phyloP scores from a whole-genome alignment of 176 grass and related monocot species.

The Aegilops sharonensis region DNA sequence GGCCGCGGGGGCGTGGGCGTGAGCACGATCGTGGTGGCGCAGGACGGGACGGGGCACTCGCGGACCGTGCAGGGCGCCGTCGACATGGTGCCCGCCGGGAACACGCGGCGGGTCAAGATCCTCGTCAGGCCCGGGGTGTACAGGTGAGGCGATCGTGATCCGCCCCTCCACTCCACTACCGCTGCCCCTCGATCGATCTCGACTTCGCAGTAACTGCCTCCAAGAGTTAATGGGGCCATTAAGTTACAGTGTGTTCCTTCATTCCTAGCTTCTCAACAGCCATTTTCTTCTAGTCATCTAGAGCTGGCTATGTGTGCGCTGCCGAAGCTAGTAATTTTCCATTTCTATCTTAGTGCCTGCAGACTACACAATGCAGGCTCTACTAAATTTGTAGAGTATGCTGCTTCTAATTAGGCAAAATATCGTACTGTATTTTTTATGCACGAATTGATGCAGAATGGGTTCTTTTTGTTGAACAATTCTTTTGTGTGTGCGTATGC shows the following conservation, averaged over 20 bases:
- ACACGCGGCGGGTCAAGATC: conserved; percentile 73
- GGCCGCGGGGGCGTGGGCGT: background rate
- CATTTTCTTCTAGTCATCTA: background rate
- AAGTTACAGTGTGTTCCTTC: background rate
- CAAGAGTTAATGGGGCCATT: conserved; percentile 30
- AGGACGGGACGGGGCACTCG: conserved; percentile 72
- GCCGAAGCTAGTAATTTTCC: background rate
- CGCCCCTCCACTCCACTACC: background rate
- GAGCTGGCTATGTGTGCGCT: background rate
- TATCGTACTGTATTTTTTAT: background rate
- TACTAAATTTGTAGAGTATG: background rate
- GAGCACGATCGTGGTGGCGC: conserved; percentile 65
- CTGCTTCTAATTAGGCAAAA: background rate
- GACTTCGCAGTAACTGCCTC: conserved; percentile 13
- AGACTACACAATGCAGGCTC: background rate
- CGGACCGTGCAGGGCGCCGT: conserved; percentile 89
- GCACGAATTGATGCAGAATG: background rate
- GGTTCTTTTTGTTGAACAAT: background rate
- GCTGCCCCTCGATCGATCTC: background rate
- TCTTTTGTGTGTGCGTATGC: background rate
- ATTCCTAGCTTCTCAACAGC: background rate
- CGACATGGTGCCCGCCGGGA: conserved; percentile 80
- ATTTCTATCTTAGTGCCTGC: background rate
- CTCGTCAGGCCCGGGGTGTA: conserved; percentile 67
- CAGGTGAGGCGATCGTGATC: conserved; percentile 51